These are phyloP conservation scores for Phylloboletellus chloephorus DNA, from an alignment of 1,284 basidiomycete species.

Conservation along the genomic window DNA sequence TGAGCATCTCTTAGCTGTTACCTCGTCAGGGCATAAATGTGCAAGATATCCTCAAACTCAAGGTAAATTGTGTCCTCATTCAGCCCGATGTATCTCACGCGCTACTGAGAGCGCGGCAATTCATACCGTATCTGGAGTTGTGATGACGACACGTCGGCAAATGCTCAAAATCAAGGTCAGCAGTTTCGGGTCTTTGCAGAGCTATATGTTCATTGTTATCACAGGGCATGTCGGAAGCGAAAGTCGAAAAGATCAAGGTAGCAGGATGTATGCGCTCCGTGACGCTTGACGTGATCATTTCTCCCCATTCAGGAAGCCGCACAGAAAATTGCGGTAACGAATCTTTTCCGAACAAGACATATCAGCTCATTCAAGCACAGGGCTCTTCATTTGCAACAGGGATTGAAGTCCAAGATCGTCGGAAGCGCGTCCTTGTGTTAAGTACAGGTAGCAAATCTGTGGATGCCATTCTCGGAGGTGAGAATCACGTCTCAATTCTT, in stretches of 20 bases:
- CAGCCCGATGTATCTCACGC: conserved; percentile 2
- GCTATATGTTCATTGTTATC: conserved; percentile 7
- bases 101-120: conserved; percentile 58
- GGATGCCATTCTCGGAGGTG: conserved; percentile 82
- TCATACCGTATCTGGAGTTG: conserved; percentile 75
- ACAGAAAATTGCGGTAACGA: conserved; percentile 68
- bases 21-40: conserved; percentile 80
- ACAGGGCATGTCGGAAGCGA: conserved; percentile 83
- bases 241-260: conserved; percentile 94
- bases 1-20: conserved; percentile 2
- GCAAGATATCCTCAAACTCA: conserved; percentile 90
- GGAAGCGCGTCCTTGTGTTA: conserved; percentile 73
- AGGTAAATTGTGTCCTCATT: conserved; percentile 41
- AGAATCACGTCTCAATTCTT: conserved; percentile 12
- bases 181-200: conserved; percentile 12
- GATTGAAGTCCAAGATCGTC: conserved; percentile 80
- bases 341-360: neutral
- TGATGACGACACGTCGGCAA: conserved; percentile 82
- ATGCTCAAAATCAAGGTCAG: conserved; percentile 86
- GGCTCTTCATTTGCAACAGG: conserved; percentile 86
- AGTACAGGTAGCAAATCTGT: conserved; percentile 91
- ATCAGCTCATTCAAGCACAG: conserved; percentile 36
- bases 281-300: conserved; percentile 5
- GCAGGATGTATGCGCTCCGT: conserved; percentile 22
- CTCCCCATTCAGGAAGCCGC: conserved; percentile 65